Evolutionary conservation across 1,139 yeast species (phyloP).

Genomic region (Debaryomycetaceae sp.): DNA sequence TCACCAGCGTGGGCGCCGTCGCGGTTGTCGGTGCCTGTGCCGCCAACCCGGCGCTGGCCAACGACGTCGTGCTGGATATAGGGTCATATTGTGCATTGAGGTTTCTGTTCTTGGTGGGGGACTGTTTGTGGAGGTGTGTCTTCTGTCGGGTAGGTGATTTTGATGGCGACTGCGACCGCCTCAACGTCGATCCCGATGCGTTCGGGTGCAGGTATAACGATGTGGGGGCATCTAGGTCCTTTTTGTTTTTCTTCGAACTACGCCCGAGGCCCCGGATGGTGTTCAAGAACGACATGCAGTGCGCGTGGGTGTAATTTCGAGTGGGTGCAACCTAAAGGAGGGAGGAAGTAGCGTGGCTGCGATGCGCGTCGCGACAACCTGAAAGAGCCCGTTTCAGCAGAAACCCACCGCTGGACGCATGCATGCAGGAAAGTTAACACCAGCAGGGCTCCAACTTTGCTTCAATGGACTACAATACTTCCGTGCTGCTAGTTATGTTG

Average conservation of each 20-base stretch:
- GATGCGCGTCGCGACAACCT: no score
- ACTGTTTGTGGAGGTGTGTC: slow-evolving; percentile 19
- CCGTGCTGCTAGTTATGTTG: no score
- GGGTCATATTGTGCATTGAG: slow-evolving; percentile 1
- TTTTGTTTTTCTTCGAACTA: slow-evolving; percentile 51
- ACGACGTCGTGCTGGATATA: background rate
- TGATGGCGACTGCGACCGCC: slow-evolving; percentile 35
- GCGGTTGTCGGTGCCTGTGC: slow-evolving; percentile 7
- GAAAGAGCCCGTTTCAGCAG: no score
- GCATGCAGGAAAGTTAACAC: no score
- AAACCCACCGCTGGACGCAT: no score
- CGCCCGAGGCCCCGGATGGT: slow-evolving; percentile 61
- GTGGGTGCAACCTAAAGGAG: no score
- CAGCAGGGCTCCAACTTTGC: no score
- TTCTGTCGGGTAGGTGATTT: slow-evolving; percentile 30
- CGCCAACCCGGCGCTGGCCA: background rate
- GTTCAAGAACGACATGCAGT: slow-evolving; percentile 44
- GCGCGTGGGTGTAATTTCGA: no score
- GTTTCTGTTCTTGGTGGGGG: slow-evolving; percentile 22
- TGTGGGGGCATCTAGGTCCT: slow-evolving; percentile 34
- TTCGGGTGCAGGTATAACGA: slow-evolving; percentile 31
- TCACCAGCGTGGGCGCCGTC: slow-evolving; percentile 11
- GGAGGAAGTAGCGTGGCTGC: no score
- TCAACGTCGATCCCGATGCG: slow-evolving; percentile 30
- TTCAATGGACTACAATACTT: no score